Evolutionary conservation across 2,329 filamentous ascomycete species (phyloP).

Genomic region (Purpureocillium takamizusanense): DNA sequence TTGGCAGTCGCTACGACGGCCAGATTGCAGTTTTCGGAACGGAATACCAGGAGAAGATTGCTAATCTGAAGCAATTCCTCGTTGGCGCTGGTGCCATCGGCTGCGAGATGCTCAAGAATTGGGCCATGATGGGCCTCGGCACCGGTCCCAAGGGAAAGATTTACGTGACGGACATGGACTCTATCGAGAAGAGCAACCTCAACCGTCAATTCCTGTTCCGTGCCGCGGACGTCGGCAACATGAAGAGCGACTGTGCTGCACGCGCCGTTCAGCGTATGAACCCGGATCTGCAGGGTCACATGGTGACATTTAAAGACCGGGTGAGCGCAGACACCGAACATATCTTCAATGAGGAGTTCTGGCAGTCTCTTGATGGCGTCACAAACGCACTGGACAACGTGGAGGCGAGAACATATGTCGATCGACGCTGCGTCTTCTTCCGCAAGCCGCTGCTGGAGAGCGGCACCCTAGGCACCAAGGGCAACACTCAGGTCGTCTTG

Average conservation of each 20-base stretch:
- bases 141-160: conserved; percentile 84
- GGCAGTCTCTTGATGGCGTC: conserved; percentile 77
- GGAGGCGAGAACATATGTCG: conserved; percentile 92
- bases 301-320: conserved; percentile 76
- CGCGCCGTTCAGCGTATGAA: conserved; percentile 93
- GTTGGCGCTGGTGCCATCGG: conserved; percentile 96
- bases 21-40: conserved; percentile 94
- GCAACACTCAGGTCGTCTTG: conserved; percentile 93
- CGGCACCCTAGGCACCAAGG: conserved; percentile 96
- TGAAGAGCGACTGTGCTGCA: conserved; percentile 94
- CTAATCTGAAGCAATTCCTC: conserved; percentile 84
- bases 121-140: conserved; percentile 95
- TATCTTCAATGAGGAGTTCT: conserved; percentile 91
- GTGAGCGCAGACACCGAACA: conserved; percentile 89
- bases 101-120: conserved; percentile 99
- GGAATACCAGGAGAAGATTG: conserved; percentile 89
- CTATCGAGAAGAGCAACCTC: conserved; percentile 97
- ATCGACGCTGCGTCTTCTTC: conserved; percentile 96
- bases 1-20: conserved; percentile 83
- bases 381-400: conserved; percentile 98
- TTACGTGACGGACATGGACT: conserved; percentile 93
- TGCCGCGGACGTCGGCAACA: conserved; percentile 81
- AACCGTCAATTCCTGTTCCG: conserved; percentile 97
- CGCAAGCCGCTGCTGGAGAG: conserved; percentile 93
- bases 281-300: conserved; percentile 79